Evolutionary conservation across 371 early-diverging fungal species (phyloP).

Genomic region (Nematocida sp.): DNA sequence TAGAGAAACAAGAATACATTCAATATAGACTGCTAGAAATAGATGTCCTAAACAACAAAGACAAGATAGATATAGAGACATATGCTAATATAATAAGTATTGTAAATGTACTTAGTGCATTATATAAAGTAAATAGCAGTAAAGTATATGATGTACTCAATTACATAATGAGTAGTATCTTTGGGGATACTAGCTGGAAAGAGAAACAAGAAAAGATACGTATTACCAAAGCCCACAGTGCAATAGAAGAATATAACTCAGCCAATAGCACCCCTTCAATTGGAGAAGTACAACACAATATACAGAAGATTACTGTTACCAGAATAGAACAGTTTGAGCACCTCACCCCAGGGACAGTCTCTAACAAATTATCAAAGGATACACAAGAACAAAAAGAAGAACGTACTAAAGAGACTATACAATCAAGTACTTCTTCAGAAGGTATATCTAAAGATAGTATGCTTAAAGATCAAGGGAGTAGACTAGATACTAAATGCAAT

Average conservation of each 20-base stretch:
- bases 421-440: too few species aligned
- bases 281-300: too few species aligned
- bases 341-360: too few species aligned
- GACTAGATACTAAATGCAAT: neutral
- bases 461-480: too few species aligned
- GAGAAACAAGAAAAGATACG: conserved; percentile 17
- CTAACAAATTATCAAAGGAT: too few species aligned
- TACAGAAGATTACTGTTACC: too few species aligned
- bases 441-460: too few species aligned
- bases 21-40: neutral
- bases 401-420: conserved; percentile 9
- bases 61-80: neutral
- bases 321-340: too few species aligned
- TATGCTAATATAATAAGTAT: conserved; percentile 10
- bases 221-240: neutral
- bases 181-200: conserved; percentile 9
- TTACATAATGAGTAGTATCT: neutral
- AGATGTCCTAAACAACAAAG: conserved; percentile 10
- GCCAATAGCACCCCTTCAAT: too few species aligned
- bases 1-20: conserved; percentile 2
- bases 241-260: too few species aligned
- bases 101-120: conserved; percentile 17
- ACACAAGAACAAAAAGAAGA: neutral
- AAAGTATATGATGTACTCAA: conserved; percentile 18
- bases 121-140: conserved; percentile 31